Evolutionary conservation across 768 basidiomycete genomes (phyloP), one percentile per base, ranked within the genome.

Genomic region (Lepiota subincarnata): DNA sequence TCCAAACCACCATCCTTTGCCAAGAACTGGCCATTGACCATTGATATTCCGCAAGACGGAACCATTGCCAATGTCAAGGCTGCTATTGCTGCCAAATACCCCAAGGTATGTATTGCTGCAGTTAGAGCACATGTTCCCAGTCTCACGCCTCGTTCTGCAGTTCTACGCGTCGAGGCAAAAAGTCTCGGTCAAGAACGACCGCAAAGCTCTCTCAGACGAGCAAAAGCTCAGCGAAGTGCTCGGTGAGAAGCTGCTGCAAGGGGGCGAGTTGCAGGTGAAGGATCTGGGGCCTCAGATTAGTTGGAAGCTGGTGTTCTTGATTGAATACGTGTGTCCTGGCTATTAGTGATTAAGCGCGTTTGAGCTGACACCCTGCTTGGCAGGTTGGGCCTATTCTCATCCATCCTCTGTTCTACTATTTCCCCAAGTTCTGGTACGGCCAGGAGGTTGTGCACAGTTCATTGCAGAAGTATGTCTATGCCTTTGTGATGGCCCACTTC

Each of bases 251-350:
- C 63, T 61, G 8, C 77, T 61, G 8, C 77, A 84, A 16, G 85
- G 80, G 8, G 78, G 76, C n/a, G 83, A 86, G 55, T 62, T 98
- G 35, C 68, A 78, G 35, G 76, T 94, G 55, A 97, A 97, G 68
- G 97, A 98, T 68, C 72, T 98, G 26, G 97, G 97, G 0, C 80
- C 87, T 6, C 97, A 99, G 68, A 73, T 96, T 41, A 79, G 82
- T 62, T 98, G 95, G 90, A 79, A 77, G 62, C 89, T 87, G 0
- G 92, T 98, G 14, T 98, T 92, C 68, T 65, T 98, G 46, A 73
- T 89, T 47, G 97, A 99, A 95, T 99, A 98, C 63, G 95, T 95
- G 71, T 63, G 93, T 68, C 35, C 24, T 19, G 26, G 16, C 53
- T 51, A 50, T 35, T 47, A 8, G 10, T 26, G 34, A 22, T 12